Conservation (phyloP, 306 rosid species). For the Citrullus colocynthis region DNA sequence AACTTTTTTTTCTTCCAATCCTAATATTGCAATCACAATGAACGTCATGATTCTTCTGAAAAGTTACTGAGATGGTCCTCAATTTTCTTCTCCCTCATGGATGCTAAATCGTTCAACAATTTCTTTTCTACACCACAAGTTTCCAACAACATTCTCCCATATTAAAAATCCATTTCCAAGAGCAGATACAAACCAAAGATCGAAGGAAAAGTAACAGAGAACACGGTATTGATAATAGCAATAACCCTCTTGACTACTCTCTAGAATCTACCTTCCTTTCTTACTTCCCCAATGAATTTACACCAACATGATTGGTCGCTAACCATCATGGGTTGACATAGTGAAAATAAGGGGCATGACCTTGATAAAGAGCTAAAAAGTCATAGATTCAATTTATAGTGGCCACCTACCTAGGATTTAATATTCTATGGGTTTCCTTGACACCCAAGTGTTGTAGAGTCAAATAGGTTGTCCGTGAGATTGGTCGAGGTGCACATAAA, state of each 20-base stretch:
- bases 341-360: too few relatives aligned
- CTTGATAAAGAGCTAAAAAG: too few relatives aligned
- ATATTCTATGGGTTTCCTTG: too few relatives aligned
- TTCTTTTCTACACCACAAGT: neutral
- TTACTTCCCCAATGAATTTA: neutral
- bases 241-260: neutral
- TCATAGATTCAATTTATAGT: too few relatives aligned
- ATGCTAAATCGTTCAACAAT: neutral
- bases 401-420: too few relatives aligned
- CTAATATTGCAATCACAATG: neutral
- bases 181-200: neutral
- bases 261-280: neutral
- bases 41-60: neutral
- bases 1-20: neutral
- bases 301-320: neutral
- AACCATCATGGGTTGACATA: too few relatives aligned
- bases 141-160: neutral
- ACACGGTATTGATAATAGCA: neutral
- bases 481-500: too few relatives aligned
- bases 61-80: neutral
- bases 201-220: neutral
- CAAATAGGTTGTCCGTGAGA: too few relatives aligned
- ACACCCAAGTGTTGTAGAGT: too few relatives aligned
- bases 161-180: neutral
- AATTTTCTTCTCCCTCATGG: neutral